Evolutionary conservation across 2,329 filamentous ascomycete genomes (phyloP).

Genomic region (Penicillium sp.): DNA sequence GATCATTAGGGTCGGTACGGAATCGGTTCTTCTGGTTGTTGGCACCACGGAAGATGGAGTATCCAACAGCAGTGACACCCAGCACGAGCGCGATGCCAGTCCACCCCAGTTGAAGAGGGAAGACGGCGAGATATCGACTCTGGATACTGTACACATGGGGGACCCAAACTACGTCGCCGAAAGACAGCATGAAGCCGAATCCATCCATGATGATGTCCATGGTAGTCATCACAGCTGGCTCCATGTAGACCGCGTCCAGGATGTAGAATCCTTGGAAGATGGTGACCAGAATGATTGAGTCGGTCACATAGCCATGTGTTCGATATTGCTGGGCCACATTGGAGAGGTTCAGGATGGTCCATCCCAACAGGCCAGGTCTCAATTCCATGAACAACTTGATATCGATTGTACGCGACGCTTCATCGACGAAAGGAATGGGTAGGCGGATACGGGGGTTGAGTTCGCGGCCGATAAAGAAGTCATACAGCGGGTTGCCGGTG

Average conservation of each 20-base stretch:
- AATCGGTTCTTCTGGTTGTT: slow-evolving; percentile 96
- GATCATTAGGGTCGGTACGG: slow-evolving; percentile 80
- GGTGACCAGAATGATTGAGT: slow-evolving; percentile 79
- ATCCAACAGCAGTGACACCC: slow-evolving; percentile 68
- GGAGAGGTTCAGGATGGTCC: slow-evolving; percentile 79
- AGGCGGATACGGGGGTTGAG: slow-evolving; percentile 77
- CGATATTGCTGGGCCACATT: slow-evolving; percentile 87
- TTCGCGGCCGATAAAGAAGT: slow-evolving; percentile 95
- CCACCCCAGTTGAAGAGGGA: slow-evolving; percentile 75
- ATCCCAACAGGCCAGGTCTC: slow-evolving; percentile 86
- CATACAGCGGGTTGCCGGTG: slow-evolving; percentile 82
- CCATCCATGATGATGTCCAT: slow-evolving; percentile 93
- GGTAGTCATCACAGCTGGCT: slow-evolving; percentile 83
- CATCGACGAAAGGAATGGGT: slow-evolving; percentile 70
- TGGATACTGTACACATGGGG: slow-evolving; percentile 86
- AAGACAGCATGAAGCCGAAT: slow-evolving; percentile 92
- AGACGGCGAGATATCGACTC: slow-evolving; percentile 76
- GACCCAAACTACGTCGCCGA: slow-evolving; percentile 90
- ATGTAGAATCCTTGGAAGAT: slow-evolving; percentile 78
- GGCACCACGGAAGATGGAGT: slow-evolving; percentile 86
- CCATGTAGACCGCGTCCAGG: slow-evolving; percentile 81
- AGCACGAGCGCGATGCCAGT: slow-evolving; percentile 64
- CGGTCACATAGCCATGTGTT: slow-evolving; percentile 76
- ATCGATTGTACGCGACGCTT: slow-evolving; percentile 63
- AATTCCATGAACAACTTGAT: slow-evolving; percentile 89